These are phyloP conservation scores for Arbutus unedo DNA, from an alignment of 148 eudicot genomes.

Conservation along the genomic window DNA sequence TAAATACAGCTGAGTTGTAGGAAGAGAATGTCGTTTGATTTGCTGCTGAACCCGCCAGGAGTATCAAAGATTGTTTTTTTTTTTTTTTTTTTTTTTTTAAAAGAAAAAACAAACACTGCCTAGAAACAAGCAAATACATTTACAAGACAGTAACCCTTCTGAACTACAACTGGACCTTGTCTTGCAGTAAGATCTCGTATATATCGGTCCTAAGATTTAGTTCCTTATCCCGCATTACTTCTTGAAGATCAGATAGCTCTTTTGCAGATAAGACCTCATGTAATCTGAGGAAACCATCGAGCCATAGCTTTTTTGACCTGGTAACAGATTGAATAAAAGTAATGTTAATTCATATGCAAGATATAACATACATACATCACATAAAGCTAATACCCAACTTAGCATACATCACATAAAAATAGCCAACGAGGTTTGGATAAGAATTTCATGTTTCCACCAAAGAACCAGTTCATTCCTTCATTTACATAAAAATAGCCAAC, in stretches of 20 bases:
- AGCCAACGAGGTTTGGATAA: too few relatives aligned
- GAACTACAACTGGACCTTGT: constrained; percentile 41
- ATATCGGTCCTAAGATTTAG: constrained; percentile 86
- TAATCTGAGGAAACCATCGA: constrained; percentile 78
- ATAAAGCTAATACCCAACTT: not conserved
- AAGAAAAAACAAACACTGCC: not conserved
- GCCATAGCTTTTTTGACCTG: constrained; percentile 92
- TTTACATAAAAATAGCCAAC: not conserved
- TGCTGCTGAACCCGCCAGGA: too few relatives aligned
- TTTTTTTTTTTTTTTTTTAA: too few relatives aligned
- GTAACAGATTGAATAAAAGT: not conserved
- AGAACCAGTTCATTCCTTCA: not conserved
- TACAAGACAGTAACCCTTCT: not conserved
- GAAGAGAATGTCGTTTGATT: too few relatives aligned
- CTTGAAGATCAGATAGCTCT: constrained; percentile 89
- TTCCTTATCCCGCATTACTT: constrained; percentile 92
- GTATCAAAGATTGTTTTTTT: too few relatives aligned
- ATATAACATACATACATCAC: not conserved
- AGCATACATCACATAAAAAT: too few relatives aligned
- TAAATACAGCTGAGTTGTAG: too few relatives aligned
- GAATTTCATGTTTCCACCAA: not conserved
- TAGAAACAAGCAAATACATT: not conserved
- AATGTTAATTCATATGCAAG: not conserved
- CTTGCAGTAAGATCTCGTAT: constrained; percentile 79
- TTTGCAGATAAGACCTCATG: constrained; percentile 52